A percentile compares a stretch with the other conserved stretches of the same genome.
Conservation (phyloP, 2,329 filamentous ascomycete species). For the Cladophialophora chaetospira region DNA sequence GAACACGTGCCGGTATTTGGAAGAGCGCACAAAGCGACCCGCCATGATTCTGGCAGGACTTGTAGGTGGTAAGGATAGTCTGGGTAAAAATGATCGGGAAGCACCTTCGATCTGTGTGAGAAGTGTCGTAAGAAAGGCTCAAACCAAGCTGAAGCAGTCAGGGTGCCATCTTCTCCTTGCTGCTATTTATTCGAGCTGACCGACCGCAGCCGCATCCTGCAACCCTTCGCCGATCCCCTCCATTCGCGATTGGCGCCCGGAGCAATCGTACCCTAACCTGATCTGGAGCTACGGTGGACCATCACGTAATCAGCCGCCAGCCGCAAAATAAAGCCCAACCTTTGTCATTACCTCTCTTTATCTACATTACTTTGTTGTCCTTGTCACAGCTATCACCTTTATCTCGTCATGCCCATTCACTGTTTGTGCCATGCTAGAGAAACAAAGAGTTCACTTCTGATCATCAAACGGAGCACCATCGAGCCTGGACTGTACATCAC, state of each 20-base stretch:
- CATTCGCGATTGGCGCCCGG: background rate
- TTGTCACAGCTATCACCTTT: background rate
- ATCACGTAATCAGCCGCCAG: constrained; percentile 5
- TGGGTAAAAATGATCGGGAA: background rate
- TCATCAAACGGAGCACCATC: no score
- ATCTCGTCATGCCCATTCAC: background rate
- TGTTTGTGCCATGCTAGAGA: background rate
- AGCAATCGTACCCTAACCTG: background rate
- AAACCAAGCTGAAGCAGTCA: constrained; percentile 17
- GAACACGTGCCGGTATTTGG: constrained; percentile 90
- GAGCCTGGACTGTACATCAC: no score
- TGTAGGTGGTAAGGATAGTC: background rate
- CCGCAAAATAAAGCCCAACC: background rate
- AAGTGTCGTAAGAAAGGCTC: background rate
- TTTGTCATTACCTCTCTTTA: background rate
- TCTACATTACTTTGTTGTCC: background rate
- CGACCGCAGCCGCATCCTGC: constrained; percentile 12
- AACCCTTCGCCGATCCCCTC: background rate
- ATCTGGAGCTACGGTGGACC: constrained; percentile 6
- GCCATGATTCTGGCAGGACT: constrained; percentile 53
- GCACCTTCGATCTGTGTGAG: constrained; percentile 9
- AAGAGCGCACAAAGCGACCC: constrained; percentile 71
- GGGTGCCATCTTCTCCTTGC: constrained; percentile 15
- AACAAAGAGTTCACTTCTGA: no score
- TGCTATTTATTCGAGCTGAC: constrained; percentile 15